Base-by-base conservation (phyloP, 83 land plant species). In the Picea abies region DNA sequence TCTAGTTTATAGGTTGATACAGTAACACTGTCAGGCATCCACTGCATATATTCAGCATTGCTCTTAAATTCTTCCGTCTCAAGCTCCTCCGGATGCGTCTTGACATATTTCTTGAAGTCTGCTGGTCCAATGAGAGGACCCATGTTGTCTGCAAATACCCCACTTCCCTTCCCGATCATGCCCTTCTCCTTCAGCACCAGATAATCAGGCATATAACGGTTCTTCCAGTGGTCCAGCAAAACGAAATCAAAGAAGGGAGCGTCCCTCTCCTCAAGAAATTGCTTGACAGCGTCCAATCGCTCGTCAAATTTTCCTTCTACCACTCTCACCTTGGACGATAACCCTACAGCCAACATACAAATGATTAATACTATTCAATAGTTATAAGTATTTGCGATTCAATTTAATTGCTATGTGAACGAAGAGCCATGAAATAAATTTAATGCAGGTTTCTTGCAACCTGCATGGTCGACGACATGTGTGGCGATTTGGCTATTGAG, bases 211-310 rank as follows among this genome's bases (percentile, higher is more conserved):
- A 37, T 12, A 41, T 71, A 71, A 4, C 47, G 47, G 17, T 71
- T 44, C 29, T 71, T 71, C 76, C 76, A 71, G 76, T 71, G 76
- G 17, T 71, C 76, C 9, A 71, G 15, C 11, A 68, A 68, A 2
- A 71, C 76, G 4, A 71, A 71, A 35, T 71, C 76, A 7, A 71
- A 71, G n/a, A 3, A 15, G 8, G 76, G 16, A 70, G 73, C 73
- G 0, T 16, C 73, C 41, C 1, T 10, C 37, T 70, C 73, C 4
- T 29, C 39, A 10, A 70, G 39, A 29, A 70, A 70, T 37, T 11
- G 41, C 6, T 37, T 29, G 1, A 32, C 73, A 26, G 1, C 73
- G 23, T 70, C 73, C 41, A 35, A 8, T 26, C 39, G 37, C 15
- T 70, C 73, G 17, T 70, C 41, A 44, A 37, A 71, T 19, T 71